phyloP scores from a whole-genome alignment of 176 grass and related monocot species.

The Carex parvula region DNA sequence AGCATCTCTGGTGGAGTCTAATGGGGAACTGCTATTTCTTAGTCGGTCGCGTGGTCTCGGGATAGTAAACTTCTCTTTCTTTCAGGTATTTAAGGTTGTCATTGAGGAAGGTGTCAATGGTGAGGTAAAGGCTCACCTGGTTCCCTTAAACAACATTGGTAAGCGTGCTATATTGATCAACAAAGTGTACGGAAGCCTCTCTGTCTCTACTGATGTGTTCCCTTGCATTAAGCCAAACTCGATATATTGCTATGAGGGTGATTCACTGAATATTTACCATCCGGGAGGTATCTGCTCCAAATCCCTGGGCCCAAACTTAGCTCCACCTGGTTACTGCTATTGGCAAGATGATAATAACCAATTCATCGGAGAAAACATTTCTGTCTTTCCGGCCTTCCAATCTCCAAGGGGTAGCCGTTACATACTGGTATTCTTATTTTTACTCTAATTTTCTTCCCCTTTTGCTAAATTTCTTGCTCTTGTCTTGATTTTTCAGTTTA shows the following conservation, averaged over 20 bases:
- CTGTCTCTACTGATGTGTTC: neutral
- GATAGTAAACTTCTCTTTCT: neutral
- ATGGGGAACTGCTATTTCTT: neutral
- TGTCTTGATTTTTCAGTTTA: neutral
- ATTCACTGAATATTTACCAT: neutral
- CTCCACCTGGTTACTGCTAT: neutral
- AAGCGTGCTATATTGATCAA: neutral
- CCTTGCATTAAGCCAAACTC: neutral
- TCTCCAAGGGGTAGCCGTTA: neutral
- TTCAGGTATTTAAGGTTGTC: neutral
- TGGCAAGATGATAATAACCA: neutral
- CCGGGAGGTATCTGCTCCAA: neutral
- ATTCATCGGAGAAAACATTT: neutral
- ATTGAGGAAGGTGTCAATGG: neutral
- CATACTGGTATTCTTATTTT: neutral
- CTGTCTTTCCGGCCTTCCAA: neutral
- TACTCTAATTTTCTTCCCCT: neutral
- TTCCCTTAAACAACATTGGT: neutral
- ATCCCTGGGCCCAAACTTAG: neutral
- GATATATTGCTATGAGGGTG: neutral
- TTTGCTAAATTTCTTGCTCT: neutral
- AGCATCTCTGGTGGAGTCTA: neutral
- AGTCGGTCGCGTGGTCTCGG: neutral
- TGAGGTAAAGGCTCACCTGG: neutral
- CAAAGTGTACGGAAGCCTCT: neutral